Percentiles rank a stretch among this genome's conserved stretches.
Evolutionary conservation across 2,329 filamentous ascomycete genomes (phyloP).

Genomic region (Alternaria hordeiaustralica): DNA sequence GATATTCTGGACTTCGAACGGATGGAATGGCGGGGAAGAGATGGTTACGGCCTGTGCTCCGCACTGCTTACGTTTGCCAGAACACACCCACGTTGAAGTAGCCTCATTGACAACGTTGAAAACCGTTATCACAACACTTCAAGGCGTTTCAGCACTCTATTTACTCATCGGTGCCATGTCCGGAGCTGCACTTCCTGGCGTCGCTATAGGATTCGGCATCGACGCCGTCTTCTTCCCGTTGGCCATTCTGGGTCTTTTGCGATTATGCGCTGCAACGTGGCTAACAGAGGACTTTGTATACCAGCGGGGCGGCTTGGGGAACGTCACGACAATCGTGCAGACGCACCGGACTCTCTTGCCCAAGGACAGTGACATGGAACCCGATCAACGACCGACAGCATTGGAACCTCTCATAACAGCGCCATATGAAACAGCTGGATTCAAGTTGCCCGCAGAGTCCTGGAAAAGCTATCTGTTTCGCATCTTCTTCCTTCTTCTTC

Average conservation of each 20-base stretch:
- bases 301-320: background rate
- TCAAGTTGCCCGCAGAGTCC: background rate
- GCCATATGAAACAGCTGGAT: background rate
- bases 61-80: conserved; percentile 6
- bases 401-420: background rate
- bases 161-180: background rate
- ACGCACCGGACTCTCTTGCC: background rate
- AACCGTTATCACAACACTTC: conserved; percentile 19
- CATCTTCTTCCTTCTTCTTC: background rate
- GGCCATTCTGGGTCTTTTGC: conserved; percentile 16
- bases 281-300: conserved; percentile 22
- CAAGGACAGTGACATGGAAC: background rate
- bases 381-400: background rate
- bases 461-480: background rate
- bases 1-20: conserved; percentile 43
- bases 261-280: conserved; percentile 20
- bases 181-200: background rate
- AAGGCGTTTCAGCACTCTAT: conserved; percentile 21
- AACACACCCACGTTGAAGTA: conserved; percentile 5
- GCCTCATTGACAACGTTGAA: conserved; percentile 19
- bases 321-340: background rate
- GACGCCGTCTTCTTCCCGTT: conserved; percentile 18
- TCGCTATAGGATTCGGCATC: background rate
- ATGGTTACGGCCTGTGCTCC: conserved; percentile 7
- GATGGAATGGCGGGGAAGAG: conserved; percentile 47